Percentiles rank a stretch among this genome's conserved stretches.
phyloP scores from a whole-genome alignment of 2,329 filamentous ascomycete species.

The Botryotinia convoluta region DNA sequence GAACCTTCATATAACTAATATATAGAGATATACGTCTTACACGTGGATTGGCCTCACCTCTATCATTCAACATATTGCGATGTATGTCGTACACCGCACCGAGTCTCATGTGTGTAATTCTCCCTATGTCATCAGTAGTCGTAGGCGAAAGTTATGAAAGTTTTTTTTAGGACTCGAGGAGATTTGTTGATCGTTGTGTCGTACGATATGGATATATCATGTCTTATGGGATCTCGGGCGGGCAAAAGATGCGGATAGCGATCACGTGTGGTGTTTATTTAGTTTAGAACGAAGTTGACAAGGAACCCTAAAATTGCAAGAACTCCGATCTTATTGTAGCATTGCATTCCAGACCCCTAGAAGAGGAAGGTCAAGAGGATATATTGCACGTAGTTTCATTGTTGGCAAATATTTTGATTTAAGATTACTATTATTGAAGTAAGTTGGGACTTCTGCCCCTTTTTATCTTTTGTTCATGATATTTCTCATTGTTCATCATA shows the following conservation, averaged over 20 bases:
- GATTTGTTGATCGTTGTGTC: conserved; percentile 28
- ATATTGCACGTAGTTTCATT: neutral
- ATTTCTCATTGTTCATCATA: conserved; percentile 18
- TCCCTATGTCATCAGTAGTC: conserved; percentile 7
- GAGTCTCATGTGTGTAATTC: conserved; percentile 10
- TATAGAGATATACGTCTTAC: conserved; percentile 34
- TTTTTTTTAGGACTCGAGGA: conserved; percentile 19
- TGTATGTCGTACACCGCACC: conserved; percentile 23
- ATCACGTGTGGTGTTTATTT: conserved; percentile 29
- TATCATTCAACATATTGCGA: conserved; percentile 33
- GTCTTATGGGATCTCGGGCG: conserved; percentile 28
- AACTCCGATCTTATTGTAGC: conserved; percentile 5
- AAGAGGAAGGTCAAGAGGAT: neutral
- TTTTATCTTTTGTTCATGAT: conserved; percentile 16
- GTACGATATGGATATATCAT: conserved; percentile 34
- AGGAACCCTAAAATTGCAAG: conserved; percentile 15
- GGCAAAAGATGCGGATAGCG: conserved; percentile 26
- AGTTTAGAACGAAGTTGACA: conserved; percentile 20
- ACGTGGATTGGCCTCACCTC: conserved; percentile 38
- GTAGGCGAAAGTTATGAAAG: conserved; percentile 15
- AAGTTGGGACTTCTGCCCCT: neutral
- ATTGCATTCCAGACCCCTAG: conserved; percentile 14
- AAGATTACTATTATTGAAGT: conserved; percentile 17
- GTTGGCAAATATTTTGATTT: conserved; percentile 12
- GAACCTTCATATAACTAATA: conserved; percentile 27